Evolutionary conservation across 331 rosid species (phyloP).

Genomic region (Quercus lobata): DNA sequence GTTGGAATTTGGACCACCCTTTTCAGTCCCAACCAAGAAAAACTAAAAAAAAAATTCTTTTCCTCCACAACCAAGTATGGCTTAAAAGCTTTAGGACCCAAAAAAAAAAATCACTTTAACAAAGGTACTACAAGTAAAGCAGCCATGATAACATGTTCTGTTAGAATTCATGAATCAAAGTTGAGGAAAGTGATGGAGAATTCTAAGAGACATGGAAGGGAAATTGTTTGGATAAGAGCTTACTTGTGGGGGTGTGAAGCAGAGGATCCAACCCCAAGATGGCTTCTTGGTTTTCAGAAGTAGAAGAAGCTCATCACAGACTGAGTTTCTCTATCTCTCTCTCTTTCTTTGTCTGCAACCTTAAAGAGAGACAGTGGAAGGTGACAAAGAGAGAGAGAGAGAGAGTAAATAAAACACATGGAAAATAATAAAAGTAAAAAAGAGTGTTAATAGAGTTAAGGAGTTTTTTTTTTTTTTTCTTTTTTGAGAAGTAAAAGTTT

Average conservation of each 20-base stretch:
- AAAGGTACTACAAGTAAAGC: slow-evolving; percentile 13
- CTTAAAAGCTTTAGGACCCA: slow-evolving; percentile 1
- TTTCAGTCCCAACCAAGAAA: slow-evolving; percentile 14
- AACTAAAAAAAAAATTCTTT: background rate
- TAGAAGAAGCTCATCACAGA: slow-evolving; percentile 33
- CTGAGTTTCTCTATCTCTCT: slow-evolving; percentile 26
- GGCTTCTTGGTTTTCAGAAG: slow-evolving; percentile 27
- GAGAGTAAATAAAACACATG: background rate
- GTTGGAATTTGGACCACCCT: slow-evolving; percentile 3
- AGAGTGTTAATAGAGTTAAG: background rate
- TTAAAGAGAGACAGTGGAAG: slow-evolving; percentile 52
- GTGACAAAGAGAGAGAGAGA: slow-evolving; percentile 20
- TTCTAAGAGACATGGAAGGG: slow-evolving; percentile 9
- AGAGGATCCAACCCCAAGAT: slow-evolving; percentile 6
- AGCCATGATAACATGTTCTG: background rate
- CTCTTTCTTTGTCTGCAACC: slow-evolving; percentile 33
- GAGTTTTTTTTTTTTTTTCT: background rate
- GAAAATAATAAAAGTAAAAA: background rate
- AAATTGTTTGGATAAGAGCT: slow-evolving; percentile 18
- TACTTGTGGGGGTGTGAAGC: slow-evolving; percentile 16
- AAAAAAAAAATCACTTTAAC: background rate
- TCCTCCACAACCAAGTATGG: slow-evolving; percentile 21
- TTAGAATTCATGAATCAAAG: slow-evolving; percentile 11
- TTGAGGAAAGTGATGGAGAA: background rate
- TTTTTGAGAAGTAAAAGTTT: slow-evolving; percentile 4